Base-by-base conservation (phyloP, 495 filamentous ascomycete species). In the Talaromyces stipitatus region DNA sequence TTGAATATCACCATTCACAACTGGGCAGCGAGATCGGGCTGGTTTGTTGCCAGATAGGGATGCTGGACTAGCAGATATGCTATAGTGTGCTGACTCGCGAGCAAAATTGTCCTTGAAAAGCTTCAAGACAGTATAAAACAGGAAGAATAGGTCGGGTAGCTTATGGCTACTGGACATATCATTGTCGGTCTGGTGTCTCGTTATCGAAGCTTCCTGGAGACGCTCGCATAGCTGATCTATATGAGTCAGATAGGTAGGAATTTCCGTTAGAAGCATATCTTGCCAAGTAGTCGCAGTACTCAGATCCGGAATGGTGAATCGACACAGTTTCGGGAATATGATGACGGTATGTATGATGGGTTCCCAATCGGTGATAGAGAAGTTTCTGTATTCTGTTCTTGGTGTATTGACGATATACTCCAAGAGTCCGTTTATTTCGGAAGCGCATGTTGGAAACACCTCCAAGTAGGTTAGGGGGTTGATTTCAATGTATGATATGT, bases 21-120 rank as follows among this genome's bases (percentile, higher is more conserved):
- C 51, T 8, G 51, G 51, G 33, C 51, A 54, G 18, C 28, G 51
- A 2, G 20, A 41, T 27, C 51, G 16, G 33, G 30, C 11, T 24
- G 3, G 11, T n/a, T 24, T 23, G n/a, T 23, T 41, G 30, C 29
- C 11, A 10, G 14, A n/a, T 3, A 16, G 20, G 20, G 26, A 10
- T 41, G 5, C n/a, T 38, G 20, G 32, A 38, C 7, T 16, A 2
- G 20, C 1, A 12, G 18, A 11, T 14, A 22, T 8, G 26, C 16
- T 9, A 9, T 27, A 46, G 11, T 12, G 14, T 20, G 7, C n/a
- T 4, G 51, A 54, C 20, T 54, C 51, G 14, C 51, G 51, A 0
- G 26, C 33, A 36, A 54, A 24, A 27, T 41, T 54, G 2, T 36
- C 33, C 23, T 36, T 36, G 51, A 54, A 54, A 38, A 54, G 51